phyloP scores from a whole-genome alignment of 805 yeast genomes.

The Ogataea ramenticola region DNA sequence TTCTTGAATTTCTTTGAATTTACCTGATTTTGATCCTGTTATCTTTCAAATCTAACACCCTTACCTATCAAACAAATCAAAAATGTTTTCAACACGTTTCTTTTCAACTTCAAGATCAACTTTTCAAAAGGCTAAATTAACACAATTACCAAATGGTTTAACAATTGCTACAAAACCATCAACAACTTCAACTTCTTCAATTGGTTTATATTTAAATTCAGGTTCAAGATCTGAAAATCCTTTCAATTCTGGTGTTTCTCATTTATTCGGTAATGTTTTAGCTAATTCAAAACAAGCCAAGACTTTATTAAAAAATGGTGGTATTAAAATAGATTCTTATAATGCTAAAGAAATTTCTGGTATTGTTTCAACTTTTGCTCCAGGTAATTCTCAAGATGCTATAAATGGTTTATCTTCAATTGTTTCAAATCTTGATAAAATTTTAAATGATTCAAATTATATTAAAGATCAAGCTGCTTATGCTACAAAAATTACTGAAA shows the following conservation, averaged over 20 bases:
- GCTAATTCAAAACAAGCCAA: slow-evolving; percentile 24
- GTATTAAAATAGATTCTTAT: slow-evolving; percentile 48
- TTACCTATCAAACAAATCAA: too few relatives aligned
- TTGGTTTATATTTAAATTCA: slow-evolving; percentile 67
- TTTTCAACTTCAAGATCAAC: slow-evolving; percentile 40
- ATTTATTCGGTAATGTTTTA: slow-evolving; percentile 50
- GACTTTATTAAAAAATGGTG: slow-evolving; percentile 41
- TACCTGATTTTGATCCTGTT: too few relatives aligned
- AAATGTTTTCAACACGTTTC: slow-evolving; percentile 44
- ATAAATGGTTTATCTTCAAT: slow-evolving; percentile 42
- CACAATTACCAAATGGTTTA: slow-evolving; percentile 68
- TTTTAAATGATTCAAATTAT: slow-evolving; percentile 33
- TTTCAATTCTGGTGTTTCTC: slow-evolving; percentile 76
- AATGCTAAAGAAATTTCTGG: slow-evolving; percentile 63
- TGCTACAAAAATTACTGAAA: slow-evolving; percentile 39
- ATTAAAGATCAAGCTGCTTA: slow-evolving; percentile 40
- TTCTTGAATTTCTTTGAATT: too few relatives aligned
- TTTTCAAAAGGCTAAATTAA: slow-evolving; percentile 54
- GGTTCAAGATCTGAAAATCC: slow-evolving; percentile 78
- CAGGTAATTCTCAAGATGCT: slow-evolving; percentile 45
- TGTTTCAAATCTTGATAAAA: slow-evolving; percentile 28
- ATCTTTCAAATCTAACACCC: too few relatives aligned
- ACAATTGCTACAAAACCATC: slow-evolving; percentile 64
- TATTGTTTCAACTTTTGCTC: slow-evolving; percentile 53
- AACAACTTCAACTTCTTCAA: slow-evolving; percentile 51